These are phyloP conservation scores for Piper longum DNA, from an alignment of 164 flowering plant species.

Conservation along the genomic window DNA sequence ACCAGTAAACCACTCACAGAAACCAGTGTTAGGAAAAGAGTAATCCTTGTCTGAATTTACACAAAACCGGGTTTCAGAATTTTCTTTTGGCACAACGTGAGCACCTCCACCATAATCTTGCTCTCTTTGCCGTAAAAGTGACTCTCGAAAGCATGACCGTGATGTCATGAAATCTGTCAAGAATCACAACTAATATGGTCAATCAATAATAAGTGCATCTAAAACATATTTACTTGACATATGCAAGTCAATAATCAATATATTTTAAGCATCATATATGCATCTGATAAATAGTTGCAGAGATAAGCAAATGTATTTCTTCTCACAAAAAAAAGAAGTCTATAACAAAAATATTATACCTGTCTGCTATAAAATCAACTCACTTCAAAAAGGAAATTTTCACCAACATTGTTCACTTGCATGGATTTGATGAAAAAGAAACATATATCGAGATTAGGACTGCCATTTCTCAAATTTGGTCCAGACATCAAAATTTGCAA, in stretches of 20 bases:
- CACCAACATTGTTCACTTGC: neutral
- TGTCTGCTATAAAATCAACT: neutral
- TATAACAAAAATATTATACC: too few species aligned
- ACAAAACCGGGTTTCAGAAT: conserved; percentile 22
- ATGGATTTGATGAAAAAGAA: too few species aligned
- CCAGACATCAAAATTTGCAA: too few species aligned
- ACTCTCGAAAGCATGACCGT: conserved; percentile 13
- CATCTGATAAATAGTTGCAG: too few species aligned
- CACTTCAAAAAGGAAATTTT: neutral
- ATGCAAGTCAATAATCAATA: neutral
- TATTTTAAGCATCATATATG: neutral
- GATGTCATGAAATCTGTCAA: conserved; percentile 27
- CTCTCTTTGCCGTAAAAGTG: conserved; percentile 18
- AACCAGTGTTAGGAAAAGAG: conserved; percentile 18
- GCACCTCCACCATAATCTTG: conserved; percentile 18
- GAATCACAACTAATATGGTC: neutral
- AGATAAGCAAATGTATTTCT: neutral
- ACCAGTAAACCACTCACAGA: conserved; percentile 50
- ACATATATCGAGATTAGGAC: too few species aligned
- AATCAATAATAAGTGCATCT: neutral
- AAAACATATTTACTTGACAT: neutral
- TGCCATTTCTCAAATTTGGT: too few species aligned
- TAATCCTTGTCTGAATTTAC: conserved; percentile 25
- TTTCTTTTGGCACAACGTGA: conserved; percentile 25
- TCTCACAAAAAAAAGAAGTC: neutral